phyloP scores from a whole-genome alignment of 768 basidiomycete species.

The Stropharia rugosoannulata region DNA sequence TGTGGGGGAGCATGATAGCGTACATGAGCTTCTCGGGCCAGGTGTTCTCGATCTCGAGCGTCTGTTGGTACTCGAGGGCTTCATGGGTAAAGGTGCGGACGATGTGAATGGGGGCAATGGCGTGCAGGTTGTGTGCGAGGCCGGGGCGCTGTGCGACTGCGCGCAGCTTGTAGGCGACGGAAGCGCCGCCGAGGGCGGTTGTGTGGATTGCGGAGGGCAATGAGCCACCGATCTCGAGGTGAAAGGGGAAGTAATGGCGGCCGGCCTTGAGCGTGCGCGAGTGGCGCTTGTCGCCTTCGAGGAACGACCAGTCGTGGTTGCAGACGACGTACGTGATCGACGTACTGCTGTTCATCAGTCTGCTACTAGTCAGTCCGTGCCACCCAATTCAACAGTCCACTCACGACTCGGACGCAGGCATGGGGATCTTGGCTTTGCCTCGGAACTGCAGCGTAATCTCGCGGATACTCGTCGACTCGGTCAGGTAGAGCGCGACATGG shows the following conservation, averaged over 20 bases:
- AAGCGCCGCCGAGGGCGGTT: conserved; percentile 52
- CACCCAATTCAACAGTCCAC: conserved; percentile 23
- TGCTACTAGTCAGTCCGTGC: conserved; percentile 18
- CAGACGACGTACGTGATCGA: conserved; percentile 63
- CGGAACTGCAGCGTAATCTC: conserved; percentile 83
- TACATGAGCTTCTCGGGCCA: conserved; percentile 99
- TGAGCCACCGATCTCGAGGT: conserved; percentile 79
- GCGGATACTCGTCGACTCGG: conserved; percentile 80
- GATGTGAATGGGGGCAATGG: conserved; percentile 60
- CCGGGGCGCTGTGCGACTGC: conserved; percentile 81
- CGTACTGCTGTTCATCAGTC: conserved; percentile 42
- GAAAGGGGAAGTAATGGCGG: conserved; percentile 90
- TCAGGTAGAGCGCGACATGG: conserved; percentile 74
- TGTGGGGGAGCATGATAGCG: conserved; percentile 89
- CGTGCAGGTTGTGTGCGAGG: conserved; percentile 51
- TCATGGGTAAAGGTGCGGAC: conserved; percentile 75
- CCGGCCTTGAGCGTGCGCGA: conserved; percentile 95
- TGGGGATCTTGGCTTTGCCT: conserved; percentile 78
- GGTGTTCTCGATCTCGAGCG: conserved; percentile 92
- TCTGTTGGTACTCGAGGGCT: conserved; percentile 94
- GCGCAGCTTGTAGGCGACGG: conserved; percentile 86
- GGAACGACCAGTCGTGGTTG: conserved; percentile 90
- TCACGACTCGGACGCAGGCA: conserved; percentile 56
- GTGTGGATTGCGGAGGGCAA: conserved; percentile 78
- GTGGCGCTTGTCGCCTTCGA: conserved; percentile 77